Base-by-base conservation (phyloP, 202 grass and related monocot genomes). In the Dendrocalamus latiflorus region DNA sequence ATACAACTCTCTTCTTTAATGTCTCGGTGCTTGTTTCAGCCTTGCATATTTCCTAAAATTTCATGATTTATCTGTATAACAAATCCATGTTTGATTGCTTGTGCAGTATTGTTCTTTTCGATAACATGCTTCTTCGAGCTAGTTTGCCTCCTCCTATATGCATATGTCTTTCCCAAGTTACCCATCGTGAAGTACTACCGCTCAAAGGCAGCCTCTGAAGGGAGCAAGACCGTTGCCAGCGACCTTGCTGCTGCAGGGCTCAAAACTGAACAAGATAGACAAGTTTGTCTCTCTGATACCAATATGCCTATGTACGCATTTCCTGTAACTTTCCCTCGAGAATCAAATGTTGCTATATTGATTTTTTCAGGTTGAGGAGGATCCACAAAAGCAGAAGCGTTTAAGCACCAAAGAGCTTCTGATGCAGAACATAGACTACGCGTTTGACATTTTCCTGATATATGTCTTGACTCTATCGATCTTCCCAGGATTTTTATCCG, bases 181-280 rank as follows among this genome's bases (percentile, higher is more conserved):
- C 96, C 91, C 14, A 94, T 99, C 41, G 96, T 96, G 83, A 92
- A 92, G 78, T 90, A 94, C 65, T 95, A 92, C 85, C 87, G 91
- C 15, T 2, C 82, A 30, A 99, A 99, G 83, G 96, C 96, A 13
- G 96, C 96, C 11, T 84, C 91, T 68, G 96, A 99, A 94, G 96
- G 96, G 42, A 93, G 93, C 67, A 90, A 79, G 85, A 99, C 96
- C 45, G 96, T 99, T 72, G 78, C 73, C 59, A 85, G 89, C 54
- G 96, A 99, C 78, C 91, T 99, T 48, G 91, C 91, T 20, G 96
- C 93, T 39, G 91, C 72, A 79, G 96, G 96, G 39, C 18, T 94
- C 42, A 78, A 68, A 59, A 56, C 44, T 58, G 80, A 86, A 2
- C 68, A 83, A 37, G 38, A 75, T 26, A 67, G 9, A 50, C 73